These are phyloP conservation scores for Acanthamoeba castellanii DNA, from an alignment of 208 protist genomes.

Conservation along the genomic window DNA sequence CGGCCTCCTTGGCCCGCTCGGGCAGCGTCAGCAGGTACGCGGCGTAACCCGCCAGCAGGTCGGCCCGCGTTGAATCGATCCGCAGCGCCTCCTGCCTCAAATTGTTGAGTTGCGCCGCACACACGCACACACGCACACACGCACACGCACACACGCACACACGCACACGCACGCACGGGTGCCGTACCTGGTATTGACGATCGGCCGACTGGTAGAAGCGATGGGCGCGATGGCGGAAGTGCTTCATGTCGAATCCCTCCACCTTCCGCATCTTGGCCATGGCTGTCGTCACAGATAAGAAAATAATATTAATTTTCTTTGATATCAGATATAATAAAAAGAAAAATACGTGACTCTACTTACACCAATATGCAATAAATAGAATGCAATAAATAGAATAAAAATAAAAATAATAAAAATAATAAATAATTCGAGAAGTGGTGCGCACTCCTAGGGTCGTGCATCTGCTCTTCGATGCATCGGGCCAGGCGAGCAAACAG, in stretches of 20 bases:
- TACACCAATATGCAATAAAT: no score
- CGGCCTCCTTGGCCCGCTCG: constrained; percentile 45
- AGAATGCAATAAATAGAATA: neutral
- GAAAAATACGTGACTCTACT: no score
- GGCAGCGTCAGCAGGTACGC: constrained; percentile 38
- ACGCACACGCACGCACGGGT: neutral
- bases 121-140: no score
- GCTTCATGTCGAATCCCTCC: constrained; percentile 48
- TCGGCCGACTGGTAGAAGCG: constrained; percentile 67
- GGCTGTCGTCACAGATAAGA: neutral
- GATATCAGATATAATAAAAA: no score
- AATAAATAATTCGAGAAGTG: neutral
- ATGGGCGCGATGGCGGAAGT: constrained; percentile 54
- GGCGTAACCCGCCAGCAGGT: constrained; percentile 37
- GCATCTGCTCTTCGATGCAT: constrained; percentile 66
- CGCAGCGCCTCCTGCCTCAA: constrained; percentile 48
- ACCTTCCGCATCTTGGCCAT: neutral
- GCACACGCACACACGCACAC: neutral
- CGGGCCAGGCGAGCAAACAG: constrained; percentile 43
- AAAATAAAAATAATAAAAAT: neutral
- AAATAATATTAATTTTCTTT: no score
- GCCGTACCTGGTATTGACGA: constrained; percentile 29
- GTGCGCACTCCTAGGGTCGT: constrained; percentile 32
- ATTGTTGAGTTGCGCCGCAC: neutral
- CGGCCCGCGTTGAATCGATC: constrained; percentile 51